Evolutionary conservation across 163 green algal genomes (phyloP).

Genomic region (Volvox carteri): DNA sequence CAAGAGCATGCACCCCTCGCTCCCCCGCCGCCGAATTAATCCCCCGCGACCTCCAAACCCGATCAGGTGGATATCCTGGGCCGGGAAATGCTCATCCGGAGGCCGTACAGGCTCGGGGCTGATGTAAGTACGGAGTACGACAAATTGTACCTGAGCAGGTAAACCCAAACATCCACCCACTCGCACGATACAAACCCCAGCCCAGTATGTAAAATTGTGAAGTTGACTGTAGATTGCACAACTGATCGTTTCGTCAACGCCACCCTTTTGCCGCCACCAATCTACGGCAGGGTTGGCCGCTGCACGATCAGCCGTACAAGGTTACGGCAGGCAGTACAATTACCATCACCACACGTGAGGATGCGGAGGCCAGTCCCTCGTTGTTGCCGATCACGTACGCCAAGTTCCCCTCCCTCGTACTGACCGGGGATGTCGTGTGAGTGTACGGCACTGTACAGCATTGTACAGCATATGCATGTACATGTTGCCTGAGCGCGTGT

Average conservation of each 20-base stretch:
- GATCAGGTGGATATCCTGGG: constrained; percentile 89
- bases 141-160: too few relatives aligned
- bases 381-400: constrained; percentile 75
- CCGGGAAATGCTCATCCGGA: constrained; percentile 82
- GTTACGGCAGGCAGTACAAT: constrained; percentile 60
- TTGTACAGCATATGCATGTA: not conserved
- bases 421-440: constrained; percentile 56
- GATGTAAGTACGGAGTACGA: constrained; percentile 46
- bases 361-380: constrained; percentile 32
- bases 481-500: too few relatives aligned
- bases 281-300: constrained; percentile 67
- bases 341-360: constrained; percentile 65
- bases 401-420: constrained; percentile 56
- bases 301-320: constrained; percentile 57
- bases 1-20: too few relatives aligned
- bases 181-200: too few relatives aligned
- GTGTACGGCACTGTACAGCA: not conserved
- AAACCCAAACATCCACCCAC: too few relatives aligned
- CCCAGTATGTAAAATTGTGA: too few relatives aligned
- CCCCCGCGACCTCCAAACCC: too few relatives aligned
- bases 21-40: too few relatives aligned
- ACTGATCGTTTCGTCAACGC: too few relatives aligned
- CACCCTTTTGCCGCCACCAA: not conserved
- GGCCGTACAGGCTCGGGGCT: constrained; percentile 45
- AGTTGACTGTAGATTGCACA: too few relatives aligned